Percentiles rank a stretch among this genome's conserved stretches.
These are phyloP conservation scores for Jamesozyma rosinii DNA, from an alignment of 805 yeast genomes.

Conservation along the genomic window DNA sequence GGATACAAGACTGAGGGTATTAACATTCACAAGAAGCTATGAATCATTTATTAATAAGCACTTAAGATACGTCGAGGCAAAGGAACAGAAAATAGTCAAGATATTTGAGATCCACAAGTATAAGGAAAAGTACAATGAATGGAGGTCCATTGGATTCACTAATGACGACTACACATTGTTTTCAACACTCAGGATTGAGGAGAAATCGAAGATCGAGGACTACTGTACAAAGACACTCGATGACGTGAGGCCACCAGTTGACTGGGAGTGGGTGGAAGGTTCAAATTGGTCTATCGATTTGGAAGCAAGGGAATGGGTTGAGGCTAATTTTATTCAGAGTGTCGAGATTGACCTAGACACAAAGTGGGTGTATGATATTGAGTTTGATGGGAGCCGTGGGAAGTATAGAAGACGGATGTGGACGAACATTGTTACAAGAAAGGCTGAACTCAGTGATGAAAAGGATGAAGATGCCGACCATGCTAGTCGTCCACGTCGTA, in stretches of 20 bases:
- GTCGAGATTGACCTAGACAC: conserved; percentile 61
- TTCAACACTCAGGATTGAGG: conserved; percentile 33
- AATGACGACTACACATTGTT: conserved; percentile 46
- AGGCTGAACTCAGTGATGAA: neutral
- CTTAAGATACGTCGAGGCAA: conserved; percentile 33
- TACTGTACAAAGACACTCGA: conserved; percentile 17
- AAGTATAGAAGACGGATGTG: conserved; percentile 58
- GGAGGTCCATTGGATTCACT: conserved; percentile 57
- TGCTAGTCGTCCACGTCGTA: neutral
- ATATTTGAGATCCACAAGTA: conserved; percentile 59
- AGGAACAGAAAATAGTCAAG: conserved; percentile 46
- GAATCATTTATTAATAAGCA: conserved; percentile 38
- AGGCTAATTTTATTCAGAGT: conserved; percentile 40
- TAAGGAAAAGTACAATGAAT: conserved; percentile 40
- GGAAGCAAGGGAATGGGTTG: conserved; percentile 57
- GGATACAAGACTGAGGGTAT: conserved; percentile 47
- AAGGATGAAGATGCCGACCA: neutral
- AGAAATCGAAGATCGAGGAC: conserved; percentile 12
- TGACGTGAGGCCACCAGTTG: conserved; percentile 46
- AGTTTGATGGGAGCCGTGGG: conserved; percentile 26
- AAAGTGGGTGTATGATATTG: conserved; percentile 76
- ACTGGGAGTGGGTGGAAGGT: conserved; percentile 43
- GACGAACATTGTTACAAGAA: conserved; percentile 38
- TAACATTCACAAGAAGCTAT: conserved; percentile 40
- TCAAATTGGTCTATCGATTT: conserved; percentile 62